A percentile compares a stretch with the other conserved stretches of the same genome.
These are phyloP conservation scores for Penicillium bovifimosum DNA, from an alignment of 495 filamentous ascomycete species.

Conservation along the genomic window DNA sequence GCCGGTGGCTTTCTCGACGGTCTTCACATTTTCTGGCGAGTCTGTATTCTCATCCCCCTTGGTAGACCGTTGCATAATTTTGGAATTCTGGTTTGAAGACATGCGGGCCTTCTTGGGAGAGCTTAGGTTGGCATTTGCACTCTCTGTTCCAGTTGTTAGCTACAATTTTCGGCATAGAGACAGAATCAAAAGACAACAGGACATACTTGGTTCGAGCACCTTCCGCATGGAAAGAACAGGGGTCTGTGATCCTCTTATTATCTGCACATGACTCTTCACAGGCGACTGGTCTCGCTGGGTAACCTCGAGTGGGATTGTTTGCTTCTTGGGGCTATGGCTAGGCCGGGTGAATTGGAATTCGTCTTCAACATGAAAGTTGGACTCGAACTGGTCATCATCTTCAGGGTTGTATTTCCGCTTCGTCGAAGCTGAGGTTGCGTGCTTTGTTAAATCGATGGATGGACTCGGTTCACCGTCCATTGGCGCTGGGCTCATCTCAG, in stretches of 20 bases:
- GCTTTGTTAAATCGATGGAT: background rate
- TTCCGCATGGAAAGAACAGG: conserved; percentile 35
- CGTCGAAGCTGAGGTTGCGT: conserved; percentile 48
- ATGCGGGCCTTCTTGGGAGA: conserved; percentile 25
- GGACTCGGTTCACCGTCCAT: background rate
- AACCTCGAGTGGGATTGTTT: conserved; percentile 1
- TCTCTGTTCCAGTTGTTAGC: conserved; percentile 43
- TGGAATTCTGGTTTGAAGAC: conserved; percentile 9
- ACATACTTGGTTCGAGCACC: conserved; percentile 57
- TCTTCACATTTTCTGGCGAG: conserved; percentile 17
- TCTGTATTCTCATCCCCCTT: conserved; percentile 12
- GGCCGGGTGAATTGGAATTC: conserved; percentile 47
- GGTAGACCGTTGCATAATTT: conserved; percentile 3
- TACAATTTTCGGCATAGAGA: background rate
- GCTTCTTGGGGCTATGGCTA: conserved; percentile 11
- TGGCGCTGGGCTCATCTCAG: background rate
- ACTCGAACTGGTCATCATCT: conserved; percentile 33
- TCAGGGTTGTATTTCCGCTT: conserved; percentile 61
- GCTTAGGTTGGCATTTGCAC: conserved; percentile 42
- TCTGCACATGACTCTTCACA: conserved; percentile 16
- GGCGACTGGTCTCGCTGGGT: conserved; percentile 13
- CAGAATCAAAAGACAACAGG: background rate
- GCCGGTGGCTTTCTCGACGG: conserved; percentile 1
- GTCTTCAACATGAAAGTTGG: conserved; percentile 27
- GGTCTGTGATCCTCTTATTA: conserved; percentile 13